Percentiles rank a stretch among this genome's conserved stretches.
Evolutionary conservation across 345 rosid species (phyloP).

Genomic region (Salix exigua): DNA sequence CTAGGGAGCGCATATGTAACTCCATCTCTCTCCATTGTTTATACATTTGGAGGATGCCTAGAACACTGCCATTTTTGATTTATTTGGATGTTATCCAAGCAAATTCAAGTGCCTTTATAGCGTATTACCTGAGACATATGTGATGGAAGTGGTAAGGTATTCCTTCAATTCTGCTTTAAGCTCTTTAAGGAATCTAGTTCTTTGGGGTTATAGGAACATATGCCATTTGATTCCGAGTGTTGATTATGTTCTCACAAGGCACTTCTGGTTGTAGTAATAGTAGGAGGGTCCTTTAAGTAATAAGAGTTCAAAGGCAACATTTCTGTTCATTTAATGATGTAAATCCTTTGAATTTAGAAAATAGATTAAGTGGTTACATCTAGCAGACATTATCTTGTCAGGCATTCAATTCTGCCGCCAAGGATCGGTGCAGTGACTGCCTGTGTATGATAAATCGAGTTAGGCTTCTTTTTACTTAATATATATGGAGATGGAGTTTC

Average conservation of each 20-base stretch:
- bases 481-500: neutral
- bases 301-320: neutral
- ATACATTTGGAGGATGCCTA: neutral
- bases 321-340: neutral
- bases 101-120: neutral
- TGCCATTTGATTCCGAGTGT: neutral
- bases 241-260: neutral
- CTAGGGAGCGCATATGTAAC: neutral
- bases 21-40: neutral
- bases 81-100: neutral
- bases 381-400: neutral
- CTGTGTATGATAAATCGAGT: neutral
- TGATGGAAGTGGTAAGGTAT: too few species aligned
- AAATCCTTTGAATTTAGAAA: neutral
- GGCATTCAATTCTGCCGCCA: neutral
- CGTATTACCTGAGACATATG: neutral
- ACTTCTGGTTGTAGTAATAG: neutral
- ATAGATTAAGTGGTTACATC: neutral
- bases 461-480: neutral
- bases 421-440: neutral
- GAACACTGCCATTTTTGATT: neutral
- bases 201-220: neutral
- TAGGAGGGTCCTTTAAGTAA: neutral
- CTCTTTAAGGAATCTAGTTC: neutral
- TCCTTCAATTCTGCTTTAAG: neutral